Evolutionary conservation across 179 eudicot species (phyloP).

Genomic region (Heliamphora ciliata): DNA sequence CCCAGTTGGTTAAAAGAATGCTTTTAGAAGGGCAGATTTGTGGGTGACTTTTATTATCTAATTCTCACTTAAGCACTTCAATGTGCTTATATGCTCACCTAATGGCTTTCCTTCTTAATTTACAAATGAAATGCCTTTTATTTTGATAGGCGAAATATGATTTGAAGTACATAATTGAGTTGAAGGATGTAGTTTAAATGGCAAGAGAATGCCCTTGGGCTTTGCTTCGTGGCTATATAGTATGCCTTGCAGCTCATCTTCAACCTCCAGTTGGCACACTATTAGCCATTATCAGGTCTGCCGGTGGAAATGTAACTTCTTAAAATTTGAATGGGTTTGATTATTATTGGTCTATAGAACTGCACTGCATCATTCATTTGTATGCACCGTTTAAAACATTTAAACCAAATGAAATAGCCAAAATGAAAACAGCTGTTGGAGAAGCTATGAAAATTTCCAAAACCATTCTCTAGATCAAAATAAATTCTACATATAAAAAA

Average conservation of each 20-base stretch:
- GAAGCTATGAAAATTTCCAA: too few relatives aligned
- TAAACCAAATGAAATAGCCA: too few relatives aligned
- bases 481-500: too few relatives aligned
- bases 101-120: not conserved
- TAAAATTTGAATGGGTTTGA: not conserved
- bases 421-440: not conserved
- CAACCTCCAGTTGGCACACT: constrained; percentile 50
- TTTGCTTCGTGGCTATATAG: constrained; percentile 50
- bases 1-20: constrained; percentile 82
- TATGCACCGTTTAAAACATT: not conserved
- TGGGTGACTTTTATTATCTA: constrained; percentile 36
- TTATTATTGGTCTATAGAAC: not conserved
- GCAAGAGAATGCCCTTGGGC: constrained; percentile 48
- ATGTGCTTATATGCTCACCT: not conserved
- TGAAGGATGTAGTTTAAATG: constrained; percentile 58
- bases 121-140: constrained; percentile 72
- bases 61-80: not conserved
- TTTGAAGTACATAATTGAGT: constrained; percentile 48
- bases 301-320: constrained; percentile 77
- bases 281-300: constrained; percentile 55
- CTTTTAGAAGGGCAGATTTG: constrained; percentile 59
- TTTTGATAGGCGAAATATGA: constrained; percentile 57
- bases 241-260: constrained; percentile 57
- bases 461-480: too few relatives aligned
- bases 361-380: not conserved